Base-by-base conservation (phyloP, 345 rosid genomes). In the Combretum micranthum region DNA sequence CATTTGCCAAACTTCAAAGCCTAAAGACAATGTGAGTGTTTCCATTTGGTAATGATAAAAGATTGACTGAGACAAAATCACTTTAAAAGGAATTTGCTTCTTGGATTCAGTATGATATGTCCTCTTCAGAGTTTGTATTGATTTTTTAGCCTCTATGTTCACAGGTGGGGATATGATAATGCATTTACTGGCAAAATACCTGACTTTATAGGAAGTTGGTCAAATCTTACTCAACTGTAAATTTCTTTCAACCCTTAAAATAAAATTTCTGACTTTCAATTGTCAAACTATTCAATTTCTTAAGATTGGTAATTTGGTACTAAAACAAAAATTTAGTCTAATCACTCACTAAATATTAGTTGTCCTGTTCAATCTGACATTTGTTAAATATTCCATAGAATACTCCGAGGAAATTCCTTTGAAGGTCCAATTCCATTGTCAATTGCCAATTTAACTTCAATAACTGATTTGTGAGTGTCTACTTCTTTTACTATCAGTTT, bases 171-270 rank as follows among this genome's bases (percentile, higher is more conserved):
- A 50, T 76, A 76, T 14, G 86, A 82, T 63, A 72, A 53, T 64
- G 73, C 69, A 60, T 68, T 87, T 52, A 78, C 80, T 5, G 88
- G 95, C 52, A 77, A 15, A 44, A 78, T 87, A 61, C 95, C 90
- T 9, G 83, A 71, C 51, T 84, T 87, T 51, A 78, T 84, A 49
- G 95, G 88, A 47, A 82, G 68, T 56, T 87, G 83, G 90, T 64
- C 82, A 57, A 80, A 63, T 42, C 79, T 87, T 62, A 16, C 9
- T 21, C 6, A 44, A 9, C 51, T 87, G 90, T 87, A 56, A 73
- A 83, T 19, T 15, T 15, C 53, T 47, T 11, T 57, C 39, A 5
- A 5, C 39, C 39, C 0, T 32, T 32, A 32, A 32, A 32, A 32
- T 32, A 32, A 10, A 32, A 10, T 26, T 39, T 17, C 15, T 50